A percentile compares a stretch with the other conserved stretches of the same genome.
phyloP scores from a whole-genome alignment of 73 alveolate genomes.

The Paramecium primaurelia region DNA sequence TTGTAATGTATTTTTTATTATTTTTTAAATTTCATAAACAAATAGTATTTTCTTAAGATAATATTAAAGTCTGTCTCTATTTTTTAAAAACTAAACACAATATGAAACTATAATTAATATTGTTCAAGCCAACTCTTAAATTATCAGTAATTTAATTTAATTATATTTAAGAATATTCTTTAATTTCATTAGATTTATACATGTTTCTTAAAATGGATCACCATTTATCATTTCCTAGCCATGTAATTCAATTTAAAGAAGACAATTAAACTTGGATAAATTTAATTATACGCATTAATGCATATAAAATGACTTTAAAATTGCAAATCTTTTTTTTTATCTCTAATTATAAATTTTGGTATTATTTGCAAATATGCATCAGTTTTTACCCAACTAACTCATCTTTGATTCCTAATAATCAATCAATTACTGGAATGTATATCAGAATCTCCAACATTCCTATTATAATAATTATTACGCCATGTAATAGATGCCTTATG shows the following conservation, averaged over 20 bases:
- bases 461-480: background rate
- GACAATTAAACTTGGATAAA: background rate
- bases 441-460: background rate
- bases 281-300: background rate
- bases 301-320: background rate
- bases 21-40: too few species aligned
- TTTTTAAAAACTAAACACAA: background rate
- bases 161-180: background rate
- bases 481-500: background rate
- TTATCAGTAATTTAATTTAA: background rate
- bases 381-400: background rate
- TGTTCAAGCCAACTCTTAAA: background rate
- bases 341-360: background rate
- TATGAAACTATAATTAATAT: background rate
- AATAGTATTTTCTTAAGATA: too few species aligned
- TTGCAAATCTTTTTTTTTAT: background rate
- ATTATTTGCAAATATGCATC: background rate
- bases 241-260: background rate
- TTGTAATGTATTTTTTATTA: background rate
- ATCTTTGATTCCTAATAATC: background rate
- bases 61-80: background rate
- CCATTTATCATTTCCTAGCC: background rate
- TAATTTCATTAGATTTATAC: background rate
- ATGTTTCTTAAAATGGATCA: background rate
- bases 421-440: background rate